phyloP scores from a whole-genome alignment of 139 green algal species.

The Chlamydomonas incerta region DNA sequence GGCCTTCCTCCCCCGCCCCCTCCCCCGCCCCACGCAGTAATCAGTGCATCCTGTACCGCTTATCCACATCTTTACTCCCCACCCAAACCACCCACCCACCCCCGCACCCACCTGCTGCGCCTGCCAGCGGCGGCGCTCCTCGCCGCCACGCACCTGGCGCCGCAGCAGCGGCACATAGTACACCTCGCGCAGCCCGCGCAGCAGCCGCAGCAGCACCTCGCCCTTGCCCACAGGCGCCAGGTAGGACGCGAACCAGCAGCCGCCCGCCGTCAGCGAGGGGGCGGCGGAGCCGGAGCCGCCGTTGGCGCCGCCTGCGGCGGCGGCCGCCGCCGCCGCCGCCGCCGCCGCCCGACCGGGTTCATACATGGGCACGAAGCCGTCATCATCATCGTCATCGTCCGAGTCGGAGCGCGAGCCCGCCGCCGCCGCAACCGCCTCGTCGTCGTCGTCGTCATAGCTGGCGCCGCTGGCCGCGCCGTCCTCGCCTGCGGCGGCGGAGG shows the following conservation, averaged over 20 bases:
- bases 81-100: too few relatives aligned
- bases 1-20: too few relatives aligned
- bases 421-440: neutral
- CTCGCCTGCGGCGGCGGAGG: too few relatives aligned
- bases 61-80: too few relatives aligned
- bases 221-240: conserved; percentile 4
- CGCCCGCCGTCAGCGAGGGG: too few relatives aligned
- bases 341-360: neutral
- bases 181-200: conserved; percentile 35
- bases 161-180: conserved; percentile 21
- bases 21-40: too few relatives aligned
- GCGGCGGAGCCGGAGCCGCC: too few relatives aligned
- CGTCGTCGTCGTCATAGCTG: too few relatives aligned
- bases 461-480: neutral
- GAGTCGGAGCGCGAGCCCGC: too few relatives aligned
- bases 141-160: neutral
- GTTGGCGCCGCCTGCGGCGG: too few relatives aligned
- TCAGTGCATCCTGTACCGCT: too few relatives aligned
- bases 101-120: conserved; percentile 1
- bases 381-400: neutral
- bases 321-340: neutral
- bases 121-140: neutral
- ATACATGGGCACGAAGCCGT: neutral
- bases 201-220: conserved; percentile 37
- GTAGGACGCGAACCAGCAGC: conserved; percentile 16